phyloP scores from a whole-genome alignment of 2,329 filamentous ascomycete genomes.

The Aspergillus latus region DNA sequence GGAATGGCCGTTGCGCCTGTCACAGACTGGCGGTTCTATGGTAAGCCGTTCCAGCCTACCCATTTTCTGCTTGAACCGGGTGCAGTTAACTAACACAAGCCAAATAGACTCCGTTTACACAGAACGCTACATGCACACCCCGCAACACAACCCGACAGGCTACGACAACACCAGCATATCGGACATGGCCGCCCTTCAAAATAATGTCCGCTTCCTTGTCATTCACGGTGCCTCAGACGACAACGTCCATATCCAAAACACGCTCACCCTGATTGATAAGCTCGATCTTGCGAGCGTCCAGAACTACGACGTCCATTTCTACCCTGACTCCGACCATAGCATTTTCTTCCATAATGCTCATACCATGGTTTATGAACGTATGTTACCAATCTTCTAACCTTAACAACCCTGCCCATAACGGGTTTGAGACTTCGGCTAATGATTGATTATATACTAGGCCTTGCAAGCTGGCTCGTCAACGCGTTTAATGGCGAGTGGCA shows the following conservation, averaged over 20 bases:
- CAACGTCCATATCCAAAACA: conserved; percentile 97
- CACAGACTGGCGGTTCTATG: conserved; percentile 96
- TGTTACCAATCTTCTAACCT: conserved; percentile 37
- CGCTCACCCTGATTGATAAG: conserved; percentile 80
- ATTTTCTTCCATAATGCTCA: conserved; percentile 96
- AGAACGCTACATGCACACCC: conserved; percentile 88
- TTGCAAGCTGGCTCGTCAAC: conserved; percentile 84
- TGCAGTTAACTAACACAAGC: not conserved
- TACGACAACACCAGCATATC: conserved; percentile 74
- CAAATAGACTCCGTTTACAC: conserved; percentile 40
- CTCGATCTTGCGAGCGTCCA: conserved; percentile 77
- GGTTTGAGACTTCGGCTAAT: not conserved
- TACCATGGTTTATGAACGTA: conserved; percentile 87
- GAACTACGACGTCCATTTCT: conserved; percentile 96
- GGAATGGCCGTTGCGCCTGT: conserved; percentile 98
- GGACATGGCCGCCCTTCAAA: conserved; percentile 69
- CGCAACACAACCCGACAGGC: conserved; percentile 74
- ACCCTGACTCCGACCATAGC: conserved; percentile 91
- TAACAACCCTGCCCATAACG: not conserved
- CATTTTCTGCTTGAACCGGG: too few relatives aligned
- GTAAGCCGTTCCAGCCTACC: conserved; percentile 32
- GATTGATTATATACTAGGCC: conserved; percentile 22
- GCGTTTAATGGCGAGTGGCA: conserved; percentile 98
- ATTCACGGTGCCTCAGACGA: conserved; percentile 98
- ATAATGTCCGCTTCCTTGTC: conserved; percentile 83